These are phyloP conservation scores for Debaryomyces maramus DNA, from an alignment of 805 yeast species.

Conservation along the genomic window DNA sequence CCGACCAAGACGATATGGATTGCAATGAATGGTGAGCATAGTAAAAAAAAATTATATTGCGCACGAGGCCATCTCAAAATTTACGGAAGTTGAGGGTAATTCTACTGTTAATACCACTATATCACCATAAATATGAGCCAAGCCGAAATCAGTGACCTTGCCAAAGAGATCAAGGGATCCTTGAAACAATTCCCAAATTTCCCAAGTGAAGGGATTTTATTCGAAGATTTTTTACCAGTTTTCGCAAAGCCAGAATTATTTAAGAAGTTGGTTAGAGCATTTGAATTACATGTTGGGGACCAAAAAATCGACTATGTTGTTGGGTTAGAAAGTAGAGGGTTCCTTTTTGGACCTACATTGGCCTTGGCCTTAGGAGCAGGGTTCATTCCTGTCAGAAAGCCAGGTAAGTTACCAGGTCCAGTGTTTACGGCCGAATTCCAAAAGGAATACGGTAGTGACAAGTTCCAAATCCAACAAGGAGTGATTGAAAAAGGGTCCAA, in stretches of 20 bases:
- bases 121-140: neutral
- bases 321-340: constrained; percentile 96
- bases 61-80: constrained; percentile 1
- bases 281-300: constrained; percentile 68
- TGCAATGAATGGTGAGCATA: neutral
- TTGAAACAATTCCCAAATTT: constrained; percentile 83
- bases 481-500: constrained; percentile 78
- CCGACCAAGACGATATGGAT: constrained; percentile 13
- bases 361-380: constrained; percentile 89
- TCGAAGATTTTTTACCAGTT: constrained; percentile 95
- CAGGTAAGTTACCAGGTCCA: constrained; percentile 93
- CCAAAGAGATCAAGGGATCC: constrained; percentile 37
- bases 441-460: constrained; percentile 93
- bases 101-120: too few relatives aligned
- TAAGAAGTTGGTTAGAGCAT: constrained; percentile 77
- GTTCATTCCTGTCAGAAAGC: constrained; percentile 93
- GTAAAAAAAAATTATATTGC: neutral
- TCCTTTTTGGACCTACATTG: constrained; percentile 91
- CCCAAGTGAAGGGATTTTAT: constrained; percentile 88
- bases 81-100: too few relatives aligned
- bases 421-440: constrained; percentile 66
- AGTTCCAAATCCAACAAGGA: constrained; percentile 82
- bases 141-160: constrained; percentile 28
- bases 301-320: constrained; percentile 81
- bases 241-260: constrained; percentile 81